Conservation (phyloP, 208 protist species). For the Leptomonas seymouri region DNA sequence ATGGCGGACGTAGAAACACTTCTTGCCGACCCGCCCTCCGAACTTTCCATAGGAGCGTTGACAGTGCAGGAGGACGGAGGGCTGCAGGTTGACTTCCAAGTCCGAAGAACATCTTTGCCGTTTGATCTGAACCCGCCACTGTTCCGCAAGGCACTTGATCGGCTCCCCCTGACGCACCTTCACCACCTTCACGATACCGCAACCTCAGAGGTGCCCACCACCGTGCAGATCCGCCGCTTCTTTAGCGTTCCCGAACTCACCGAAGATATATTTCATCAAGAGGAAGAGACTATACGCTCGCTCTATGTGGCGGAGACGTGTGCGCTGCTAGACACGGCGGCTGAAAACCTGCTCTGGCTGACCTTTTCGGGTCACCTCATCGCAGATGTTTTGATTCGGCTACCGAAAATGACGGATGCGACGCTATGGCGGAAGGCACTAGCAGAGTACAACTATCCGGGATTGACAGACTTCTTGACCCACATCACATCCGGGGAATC, state of each 20-base stretch:
- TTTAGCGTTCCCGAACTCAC: conserved; percentile 10
- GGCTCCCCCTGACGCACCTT: conserved; percentile 7
- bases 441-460: conserved; percentile 17
- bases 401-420: background rate
- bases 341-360: conserved; percentile 11
- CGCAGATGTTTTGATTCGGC: conserved; percentile 13
- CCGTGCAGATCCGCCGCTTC: conserved; percentile 19
- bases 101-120: background rate
- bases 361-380: conserved; percentile 8
- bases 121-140: conserved; percentile 5
- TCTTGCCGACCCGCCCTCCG: background rate
- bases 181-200: conserved; percentile 6
- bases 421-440: conserved; percentile 6
- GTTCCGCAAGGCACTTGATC: conserved; percentile 4
- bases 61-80: conserved; percentile 5
- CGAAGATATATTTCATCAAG: background rate
- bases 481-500: background rate
- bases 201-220: background rate
- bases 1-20: background rate
- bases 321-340: conserved; percentile 11
- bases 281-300: background rate
- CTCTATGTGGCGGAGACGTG: conserved; percentile 23
- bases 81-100: conserved; percentile 6
- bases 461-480: conserved; percentile 14
- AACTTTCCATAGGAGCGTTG: conserved; percentile 2